Percentiles rank a stretch among this genome's conserved stretches.
Conservation (phyloP, 1,139 yeast genomes). For the Suhomyces maxii region DNA sequence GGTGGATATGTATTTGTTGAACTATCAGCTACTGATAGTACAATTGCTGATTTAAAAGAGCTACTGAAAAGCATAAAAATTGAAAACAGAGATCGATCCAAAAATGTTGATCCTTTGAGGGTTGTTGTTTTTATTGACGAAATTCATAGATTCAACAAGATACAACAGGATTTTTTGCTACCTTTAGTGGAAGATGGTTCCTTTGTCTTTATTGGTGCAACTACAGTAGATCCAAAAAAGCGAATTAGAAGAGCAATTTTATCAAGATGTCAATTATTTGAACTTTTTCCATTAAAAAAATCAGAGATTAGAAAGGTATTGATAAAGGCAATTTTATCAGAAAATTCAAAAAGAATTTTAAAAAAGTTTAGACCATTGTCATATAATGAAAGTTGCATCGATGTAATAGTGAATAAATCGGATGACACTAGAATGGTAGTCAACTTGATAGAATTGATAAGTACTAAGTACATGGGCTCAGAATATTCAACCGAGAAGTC, state of each 20-base stretch:
- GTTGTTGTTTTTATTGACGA: slow-evolving; percentile 47
- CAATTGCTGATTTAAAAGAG: slow-evolving; percentile 30
- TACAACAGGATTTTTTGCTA: slow-evolving; percentile 44
- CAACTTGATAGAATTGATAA: slow-evolving; percentile 31
- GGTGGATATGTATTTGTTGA: slow-evolving; percentile 40
- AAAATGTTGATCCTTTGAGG: slow-evolving; percentile 17
- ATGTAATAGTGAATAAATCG: slow-evolving; percentile 19
- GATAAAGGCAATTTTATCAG: slow-evolving; percentile 26
- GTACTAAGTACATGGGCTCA: slow-evolving; percentile 15
- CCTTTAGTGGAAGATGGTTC: slow-evolving; percentile 43
- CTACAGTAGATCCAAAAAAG: slow-evolving; percentile 34
- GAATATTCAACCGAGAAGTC: neutral
- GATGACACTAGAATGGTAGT: slow-evolving; percentile 36
- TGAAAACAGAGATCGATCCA: slow-evolving; percentile 26
- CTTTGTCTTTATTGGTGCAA: slow-evolving; percentile 48
- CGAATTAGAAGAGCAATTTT: slow-evolving; percentile 39
- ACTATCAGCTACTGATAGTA: slow-evolving; percentile 42
- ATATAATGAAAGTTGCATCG: slow-evolving; percentile 16
- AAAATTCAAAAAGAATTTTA: slow-evolving; percentile 26
- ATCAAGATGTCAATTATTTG: slow-evolving; percentile 43
- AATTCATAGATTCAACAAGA: slow-evolving; percentile 40
- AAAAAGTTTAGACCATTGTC: slow-evolving; percentile 13
- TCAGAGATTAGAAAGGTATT: slow-evolving; percentile 25
- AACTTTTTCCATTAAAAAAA: slow-evolving; percentile 21
- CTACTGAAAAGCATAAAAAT: slow-evolving; percentile 23